Percentiles rank a stretch among this genome's conserved stretches.
Conservation (phyloP, 2,329 filamentous ascomycete genomes). For the Calonectria leucothoes region DNA sequence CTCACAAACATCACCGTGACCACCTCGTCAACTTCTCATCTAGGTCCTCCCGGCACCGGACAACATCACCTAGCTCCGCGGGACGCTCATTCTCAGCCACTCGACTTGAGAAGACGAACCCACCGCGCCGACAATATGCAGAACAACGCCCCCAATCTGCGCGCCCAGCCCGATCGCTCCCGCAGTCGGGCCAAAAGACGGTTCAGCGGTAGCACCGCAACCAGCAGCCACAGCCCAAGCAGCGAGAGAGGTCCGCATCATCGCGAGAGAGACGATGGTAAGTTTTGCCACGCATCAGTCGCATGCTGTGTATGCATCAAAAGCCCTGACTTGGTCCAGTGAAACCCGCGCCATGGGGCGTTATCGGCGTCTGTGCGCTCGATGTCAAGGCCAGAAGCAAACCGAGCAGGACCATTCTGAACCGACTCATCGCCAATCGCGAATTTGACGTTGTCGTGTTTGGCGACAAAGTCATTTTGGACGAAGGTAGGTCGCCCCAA, state of each 20-base stretch:
- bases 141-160: constrained; percentile 48
- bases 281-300: constrained; percentile 27
- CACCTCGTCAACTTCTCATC: constrained; percentile 58
- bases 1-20: constrained; percentile 65
- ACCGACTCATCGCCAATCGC: constrained; percentile 86
- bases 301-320: background rate
- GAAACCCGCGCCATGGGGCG: constrained; percentile 70
- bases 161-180: constrained; percentile 66
- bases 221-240: constrained; percentile 83
- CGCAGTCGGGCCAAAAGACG: constrained; percentile 78
- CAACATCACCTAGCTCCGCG: constrained; percentile 60
- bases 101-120: constrained; percentile 60
- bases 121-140: constrained; percentile 50
- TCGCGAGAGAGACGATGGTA: constrained; percentile 68
- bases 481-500: constrained; percentile 72
- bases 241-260: constrained; percentile 71
- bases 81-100: constrained; percentile 52
- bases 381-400: constrained; percentile 98
- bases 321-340: constrained; percentile 48
- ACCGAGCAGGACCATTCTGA: constrained; percentile 95
- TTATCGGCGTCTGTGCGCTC: constrained; percentile 93
- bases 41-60: constrained; percentile 54
- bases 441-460: constrained; percentile 99
- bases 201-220: constrained; percentile 84
- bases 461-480: constrained; percentile 97